Base-by-base conservation (phyloP, 2,329 filamentous ascomycete species). In the Fusarium sp. region DNA sequence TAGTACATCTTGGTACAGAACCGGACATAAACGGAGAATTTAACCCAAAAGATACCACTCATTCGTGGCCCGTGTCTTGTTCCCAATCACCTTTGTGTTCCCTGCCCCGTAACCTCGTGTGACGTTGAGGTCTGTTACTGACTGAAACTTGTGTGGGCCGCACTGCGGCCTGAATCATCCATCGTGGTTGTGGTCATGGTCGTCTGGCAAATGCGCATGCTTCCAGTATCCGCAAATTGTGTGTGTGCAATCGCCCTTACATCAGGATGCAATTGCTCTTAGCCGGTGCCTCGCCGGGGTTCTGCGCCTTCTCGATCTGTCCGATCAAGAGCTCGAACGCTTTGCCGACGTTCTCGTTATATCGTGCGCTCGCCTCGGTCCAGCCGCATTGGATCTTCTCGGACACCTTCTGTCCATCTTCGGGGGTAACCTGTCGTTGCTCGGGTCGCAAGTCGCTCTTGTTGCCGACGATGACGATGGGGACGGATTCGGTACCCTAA, bases 381-480 rank as follows among this genome's bases (percentile, higher is more conserved):
- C 93, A 97, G 37, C 91, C 94, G 80, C 95, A 98, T 67, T 93
- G 90, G 79, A 97, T 91, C 80, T 96, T 92, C 74, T 95, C 91
- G 9, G 92, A 90, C 41, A 97, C 83, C 76, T 91, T 91, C 78
- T 91, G 92, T 71, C 94, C 96, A 73, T 97, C 92, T 69, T 97
- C 94, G 51, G 89, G 81, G 32, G 88, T 90, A 71, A 99, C 94
- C 80, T 98, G 94, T 71, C 96, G 91, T 82, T 97, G 94, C 79
- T 97, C 95, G 53, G 94, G 90, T 64, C 93, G 90, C 59, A 99
- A 85, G 79, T 99, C 96, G 78, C 91, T 94, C 84, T 99, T 99
- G 85, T 99, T 99, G 73, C 94, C 96, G 54, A 99, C 94, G 65
- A 99, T 91, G 73, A 96, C 93, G 73, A 98, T 90, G 11, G 96